phyloP scores from a whole-genome alignment of 176 grass and related monocot species.

The Alopecurus myosuroides region DNA sequence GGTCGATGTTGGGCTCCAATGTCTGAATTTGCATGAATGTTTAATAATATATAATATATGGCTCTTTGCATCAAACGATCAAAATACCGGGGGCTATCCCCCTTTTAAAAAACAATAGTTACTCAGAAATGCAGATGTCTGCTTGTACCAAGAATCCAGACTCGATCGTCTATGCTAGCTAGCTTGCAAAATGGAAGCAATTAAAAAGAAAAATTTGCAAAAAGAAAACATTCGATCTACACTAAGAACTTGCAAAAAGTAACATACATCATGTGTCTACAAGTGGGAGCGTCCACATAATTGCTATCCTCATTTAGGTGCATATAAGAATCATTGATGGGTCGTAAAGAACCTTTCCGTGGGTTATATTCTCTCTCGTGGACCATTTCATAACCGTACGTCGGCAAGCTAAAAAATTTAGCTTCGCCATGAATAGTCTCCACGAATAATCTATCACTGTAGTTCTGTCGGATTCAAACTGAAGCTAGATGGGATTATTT shows the following conservation, averaged over 20 bases:
- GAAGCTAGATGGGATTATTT: not conserved
- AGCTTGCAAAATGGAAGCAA: too few relatives aligned
- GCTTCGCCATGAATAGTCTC: slow-evolving; percentile 2
- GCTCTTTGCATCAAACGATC: too few relatives aligned
- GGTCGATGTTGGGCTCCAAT: too few relatives aligned
- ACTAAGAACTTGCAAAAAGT: not conserved
- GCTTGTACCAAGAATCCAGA: too few relatives aligned
- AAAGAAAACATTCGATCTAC: not conserved
- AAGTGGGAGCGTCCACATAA: not conserved
- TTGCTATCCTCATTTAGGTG: not conserved
- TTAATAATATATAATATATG: too few relatives aligned
- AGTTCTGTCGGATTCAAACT: slow-evolving; percentile 7
- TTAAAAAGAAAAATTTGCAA: too few relatives aligned
- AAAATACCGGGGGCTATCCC: too few relatives aligned
- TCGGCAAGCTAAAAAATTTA: not conserved
- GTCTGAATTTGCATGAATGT: too few relatives aligned
- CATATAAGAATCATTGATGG: not conserved
- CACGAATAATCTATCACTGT: not conserved
- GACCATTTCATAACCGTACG: slow-evolving; percentile 5
- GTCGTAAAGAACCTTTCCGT: not conserved
- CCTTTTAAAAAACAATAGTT: too few relatives aligned
- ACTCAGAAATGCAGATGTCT: too few relatives aligned
- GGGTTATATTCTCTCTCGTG: not conserved
- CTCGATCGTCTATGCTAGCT: too few relatives aligned
- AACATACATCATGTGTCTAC: not conserved